Percentiles rank a stretch among this genome's conserved stretches.
These are phyloP conservation scores for Xylaria scruposa DNA, from an alignment of 495 filamentous ascomycete genomes.

Conservation along the genomic window DNA sequence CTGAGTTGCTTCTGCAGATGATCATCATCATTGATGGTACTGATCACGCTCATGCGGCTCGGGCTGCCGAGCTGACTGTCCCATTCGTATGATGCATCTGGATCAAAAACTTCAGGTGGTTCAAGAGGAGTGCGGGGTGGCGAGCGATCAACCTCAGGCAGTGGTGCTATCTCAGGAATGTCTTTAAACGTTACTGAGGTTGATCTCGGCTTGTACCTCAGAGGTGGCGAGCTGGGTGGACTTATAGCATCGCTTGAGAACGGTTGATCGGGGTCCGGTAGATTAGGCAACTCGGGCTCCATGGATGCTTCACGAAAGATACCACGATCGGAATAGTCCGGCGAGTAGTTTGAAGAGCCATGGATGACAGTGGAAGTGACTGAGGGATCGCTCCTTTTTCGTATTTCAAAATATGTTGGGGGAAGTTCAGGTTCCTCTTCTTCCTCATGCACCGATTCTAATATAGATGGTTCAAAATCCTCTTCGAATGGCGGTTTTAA, in stretches of 20 bases:
- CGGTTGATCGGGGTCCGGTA: constrained; percentile 40
- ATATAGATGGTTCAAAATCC: constrained; percentile 51
- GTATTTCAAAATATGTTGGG: constrained; percentile 32
- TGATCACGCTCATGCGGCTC: constrained; percentile 38
- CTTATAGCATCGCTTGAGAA: constrained; percentile 47
- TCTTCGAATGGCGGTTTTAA: constrained; percentile 37
- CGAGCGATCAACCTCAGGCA: constrained; percentile 37
- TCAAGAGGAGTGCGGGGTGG: constrained; percentile 36
- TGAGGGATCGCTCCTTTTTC: constrained; percentile 47
- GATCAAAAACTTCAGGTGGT: constrained; percentile 36
- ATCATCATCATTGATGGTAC: constrained; percentile 55
- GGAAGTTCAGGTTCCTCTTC: constrained; percentile 42
- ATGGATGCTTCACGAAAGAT: constrained; percentile 38
- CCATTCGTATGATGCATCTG: constrained; percentile 45
- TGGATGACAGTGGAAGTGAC: constrained; percentile 50
- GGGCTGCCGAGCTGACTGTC: constrained; percentile 43
- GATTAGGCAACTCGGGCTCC: constrained; percentile 46
- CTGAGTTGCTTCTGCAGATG: constrained; percentile 85
- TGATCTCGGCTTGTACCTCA: constrained; percentile 47
- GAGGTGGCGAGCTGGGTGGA: constrained; percentile 52
- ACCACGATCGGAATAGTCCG: constrained; percentile 38
- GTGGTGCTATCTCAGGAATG: constrained; percentile 45
- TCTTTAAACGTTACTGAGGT: constrained; percentile 54
- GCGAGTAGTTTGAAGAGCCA: constrained; percentile 34
- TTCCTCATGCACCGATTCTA: constrained; percentile 40